A percentile compares a stretch with the other conserved stretches of the same genome.
Evolutionary conservation across 106 monocot species (phyloP).

Genomic region (Allium cepa): DNA sequence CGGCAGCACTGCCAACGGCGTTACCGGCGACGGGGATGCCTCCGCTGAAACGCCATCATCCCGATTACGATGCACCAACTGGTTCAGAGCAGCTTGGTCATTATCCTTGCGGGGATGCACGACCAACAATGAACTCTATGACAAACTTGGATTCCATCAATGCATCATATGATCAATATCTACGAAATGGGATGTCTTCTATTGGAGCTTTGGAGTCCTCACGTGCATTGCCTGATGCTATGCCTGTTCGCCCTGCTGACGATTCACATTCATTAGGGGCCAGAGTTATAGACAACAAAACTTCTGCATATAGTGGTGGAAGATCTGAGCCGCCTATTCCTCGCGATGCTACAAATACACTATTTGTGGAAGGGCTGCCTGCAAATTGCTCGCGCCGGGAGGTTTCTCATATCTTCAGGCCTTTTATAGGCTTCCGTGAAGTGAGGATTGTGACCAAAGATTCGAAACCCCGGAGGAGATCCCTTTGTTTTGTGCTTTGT

Average conservation of each 20-base stretch:
- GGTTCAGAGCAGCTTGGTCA: constrained; percentile 57
- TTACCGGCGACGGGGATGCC: too few relatives aligned
- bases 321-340: constrained; percentile 52
- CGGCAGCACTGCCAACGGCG: too few relatives aligned
- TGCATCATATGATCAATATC: constrained; percentile 85
- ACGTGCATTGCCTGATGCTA: constrained; percentile 31
- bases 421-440: constrained; percentile 66
- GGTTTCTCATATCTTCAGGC: constrained; percentile 73
- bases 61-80: constrained; percentile 18
- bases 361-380: constrained; percentile 80
- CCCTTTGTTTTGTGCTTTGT: constrained; percentile 43
- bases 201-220: constrained; percentile 17
- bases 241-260: constrained; percentile 31
- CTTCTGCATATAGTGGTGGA: constrained; percentile 25
- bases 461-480: constrained; percentile 32
- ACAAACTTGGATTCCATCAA: constrained; percentile 63
- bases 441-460: constrained; percentile 75
- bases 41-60: too few relatives aligned
- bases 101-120: constrained; percentile 57
- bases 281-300: constrained; percentile 19
- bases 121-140: constrained; percentile 14
- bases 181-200: constrained; percentile 54
- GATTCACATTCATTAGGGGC: constrained; percentile 28
- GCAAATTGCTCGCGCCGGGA: constrained; percentile 51
- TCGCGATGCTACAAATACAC: constrained; percentile 65